phyloP scores from a whole-genome alignment of 768 basidiomycete species.

The Gautieria morchelliformis region DNA sequence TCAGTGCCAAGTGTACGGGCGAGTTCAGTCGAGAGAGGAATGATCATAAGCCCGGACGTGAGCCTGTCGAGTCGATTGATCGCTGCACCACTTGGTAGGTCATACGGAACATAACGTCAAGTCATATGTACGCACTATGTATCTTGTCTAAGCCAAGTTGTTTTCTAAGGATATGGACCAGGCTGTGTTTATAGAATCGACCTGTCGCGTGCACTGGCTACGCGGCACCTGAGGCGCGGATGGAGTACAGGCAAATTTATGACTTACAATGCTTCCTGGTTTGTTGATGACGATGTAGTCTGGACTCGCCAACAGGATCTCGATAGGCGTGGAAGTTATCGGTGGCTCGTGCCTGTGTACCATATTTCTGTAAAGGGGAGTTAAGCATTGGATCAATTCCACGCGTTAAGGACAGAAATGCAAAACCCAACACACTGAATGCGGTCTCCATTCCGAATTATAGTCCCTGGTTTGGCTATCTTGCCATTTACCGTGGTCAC shows the following conservation, averaged over 20 bases:
- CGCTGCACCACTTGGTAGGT: conserved; percentile 36
- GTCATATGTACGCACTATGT: conserved; percentile 52
- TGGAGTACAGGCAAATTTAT: neutral
- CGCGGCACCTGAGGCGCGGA: conserved; percentile 7
- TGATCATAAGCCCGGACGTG: conserved; percentile 92
- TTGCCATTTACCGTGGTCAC: conserved; percentile 95
- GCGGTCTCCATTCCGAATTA: conserved; percentile 79
- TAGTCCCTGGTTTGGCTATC: conserved; percentile 66
- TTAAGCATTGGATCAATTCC: neutral
- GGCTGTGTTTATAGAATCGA: conserved; percentile 79
- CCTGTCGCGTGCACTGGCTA: conserved; percentile 92
- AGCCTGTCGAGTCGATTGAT: conserved; percentile 90
- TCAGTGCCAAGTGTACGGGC: conserved; percentile 68
- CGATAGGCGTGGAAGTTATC: conserved; percentile 74
- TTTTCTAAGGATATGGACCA: conserved; percentile 74
- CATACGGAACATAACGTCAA: neutral
- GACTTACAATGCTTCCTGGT: conserved; percentile 86
- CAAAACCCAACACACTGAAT: conserved; percentile 56
- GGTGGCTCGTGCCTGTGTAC: conserved; percentile 98
- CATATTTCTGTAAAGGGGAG: conserved; percentile 51
- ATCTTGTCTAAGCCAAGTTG: conserved; percentile 78
- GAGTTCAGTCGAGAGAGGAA: conserved; percentile 63
- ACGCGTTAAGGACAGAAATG: neutral
- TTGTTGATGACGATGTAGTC: conserved; percentile 92
- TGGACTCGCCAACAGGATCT: conserved; percentile 63